Evolutionary conservation across 129 eudicot genomes (phyloP), one percentile per base, ranked within the genome.

Genomic region (Pulicaria dysenterica): DNA sequence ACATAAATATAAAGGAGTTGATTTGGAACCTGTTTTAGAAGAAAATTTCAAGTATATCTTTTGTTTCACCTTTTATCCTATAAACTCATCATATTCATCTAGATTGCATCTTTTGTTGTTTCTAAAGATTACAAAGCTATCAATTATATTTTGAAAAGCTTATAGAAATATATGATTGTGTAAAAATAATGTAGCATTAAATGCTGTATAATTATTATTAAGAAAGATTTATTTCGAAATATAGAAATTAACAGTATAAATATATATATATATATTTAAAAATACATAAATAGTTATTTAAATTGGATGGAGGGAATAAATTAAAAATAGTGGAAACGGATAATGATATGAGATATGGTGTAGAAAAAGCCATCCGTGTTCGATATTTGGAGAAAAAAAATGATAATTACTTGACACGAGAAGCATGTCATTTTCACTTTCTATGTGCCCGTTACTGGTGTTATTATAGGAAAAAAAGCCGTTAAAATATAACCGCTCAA

Each of bases 21-120:
- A n/a, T n/a, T n/a, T n/a, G n/a, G n/a, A n/a, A n/a, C 59, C 15
- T 57, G 74, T 76, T 76, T 57, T 56, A 76, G 74, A 46, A 53
- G 31, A 14, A 5, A 14, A 14, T 54, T 36, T 14, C n/a, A 19
- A 24, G 53, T 6, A 50, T 41, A 53, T 58, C 17, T 53, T 43
- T 44, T 0, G 31, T 24, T 24, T 24, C 31, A 24, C 31, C 31
- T 24, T 2, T 24, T 24, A 24, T 24, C 2, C 2, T 24, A 24
- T 24, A 24, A 24, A 2, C 31, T 24, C 31, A 24, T 24, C 31
- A 24, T 24, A 2, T 24, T 24, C 31, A 24, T 24, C 31, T 24
- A 24, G 31, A 24, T 24, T 24, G 31, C 2, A 24, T 24, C 31
- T 24, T 24, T 24, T 2, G 1, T 24, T 24, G 31, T 24, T 24